Evolutionary conservation across 495 filamentous ascomycete genomes (phyloP).

Genomic region (Penicillium bialowiezense): DNA sequence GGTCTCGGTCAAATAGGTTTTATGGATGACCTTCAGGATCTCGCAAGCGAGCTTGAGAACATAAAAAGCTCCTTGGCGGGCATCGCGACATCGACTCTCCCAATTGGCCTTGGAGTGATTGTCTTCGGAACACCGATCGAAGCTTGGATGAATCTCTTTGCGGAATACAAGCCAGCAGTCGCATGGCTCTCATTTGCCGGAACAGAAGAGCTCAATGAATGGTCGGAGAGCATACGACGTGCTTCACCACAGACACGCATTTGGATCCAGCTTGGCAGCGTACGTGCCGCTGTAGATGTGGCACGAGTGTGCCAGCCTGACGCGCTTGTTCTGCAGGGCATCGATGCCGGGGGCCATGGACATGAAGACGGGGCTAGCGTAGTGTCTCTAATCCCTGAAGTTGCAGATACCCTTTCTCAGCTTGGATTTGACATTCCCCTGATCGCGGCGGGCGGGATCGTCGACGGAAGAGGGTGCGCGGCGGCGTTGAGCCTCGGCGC

Average conservation of each 20-base stretch:
- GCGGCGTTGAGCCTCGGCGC: conserved; percentile 65
- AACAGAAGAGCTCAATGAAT: neutral
- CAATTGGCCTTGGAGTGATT: conserved; percentile 10
- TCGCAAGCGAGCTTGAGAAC: conserved; percentile 3
- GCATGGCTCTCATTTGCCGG: conserved; percentile 11
- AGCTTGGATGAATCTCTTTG: conserved; percentile 9
- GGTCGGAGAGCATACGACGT: conserved; percentile 6
- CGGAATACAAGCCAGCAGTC: conserved; percentile 7
- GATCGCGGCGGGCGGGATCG: conserved; percentile 68
- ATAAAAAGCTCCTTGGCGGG: neutral
- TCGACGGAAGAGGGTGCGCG: conserved; percentile 58
- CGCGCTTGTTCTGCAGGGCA: conserved; percentile 67
- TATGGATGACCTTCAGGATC: conserved; percentile 6
- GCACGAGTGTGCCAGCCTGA: conserved; percentile 46
- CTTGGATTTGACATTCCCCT: conserved; percentile 40
- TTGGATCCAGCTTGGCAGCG: conserved; percentile 70
- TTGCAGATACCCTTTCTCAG: conserved; percentile 47
- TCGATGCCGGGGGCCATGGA: conserved; percentile 76
- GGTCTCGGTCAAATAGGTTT: conserved; percentile 13
- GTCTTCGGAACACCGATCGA: conserved; percentile 12
- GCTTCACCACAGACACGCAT: conserved; percentile 41
- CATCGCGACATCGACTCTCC: conserved; percentile 1
- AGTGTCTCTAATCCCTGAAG: conserved; percentile 53
- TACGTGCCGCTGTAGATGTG: conserved; percentile 52
- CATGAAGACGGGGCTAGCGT: conserved; percentile 53